phyloP scores from a whole-genome alignment of 352 stramenopile species.

The Globisporangium spinosum region DNA sequence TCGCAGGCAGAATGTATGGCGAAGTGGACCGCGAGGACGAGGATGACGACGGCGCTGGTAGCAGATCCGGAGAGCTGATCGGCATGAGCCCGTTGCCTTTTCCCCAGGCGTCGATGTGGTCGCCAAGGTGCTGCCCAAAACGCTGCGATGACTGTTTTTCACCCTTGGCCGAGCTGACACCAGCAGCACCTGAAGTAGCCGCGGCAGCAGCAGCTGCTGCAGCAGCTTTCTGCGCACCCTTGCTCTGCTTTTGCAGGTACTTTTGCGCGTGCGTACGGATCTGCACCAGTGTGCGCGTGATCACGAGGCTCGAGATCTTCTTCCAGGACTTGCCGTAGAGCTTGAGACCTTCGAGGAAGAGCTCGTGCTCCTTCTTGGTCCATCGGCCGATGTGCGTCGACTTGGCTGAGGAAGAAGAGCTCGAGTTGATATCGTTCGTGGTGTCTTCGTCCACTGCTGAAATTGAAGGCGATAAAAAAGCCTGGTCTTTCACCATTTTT shows the following conservation, averaged over 20 bases:
- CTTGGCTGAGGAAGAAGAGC: slow-evolving; percentile 7
- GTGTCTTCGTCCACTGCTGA: neutral
- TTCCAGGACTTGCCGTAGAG: slow-evolving; percentile 91
- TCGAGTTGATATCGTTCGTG: neutral
- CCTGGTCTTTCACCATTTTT: neutral
- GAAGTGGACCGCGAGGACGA: slow-evolving; percentile 12
- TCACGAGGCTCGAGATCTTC: slow-evolving; percentile 81
- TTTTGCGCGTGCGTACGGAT: slow-evolving; percentile 98
- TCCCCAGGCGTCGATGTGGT: slow-evolving; percentile 14
- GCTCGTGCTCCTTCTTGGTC: slow-evolving; percentile 87
- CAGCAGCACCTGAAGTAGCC: neutral
- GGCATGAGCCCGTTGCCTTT: neutral
- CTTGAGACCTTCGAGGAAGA: slow-evolving; percentile 85
- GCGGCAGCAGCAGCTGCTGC: slow-evolving; percentile 19
- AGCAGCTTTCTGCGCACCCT: slow-evolving; percentile 42
- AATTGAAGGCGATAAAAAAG: neutral
- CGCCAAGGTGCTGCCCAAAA: slow-evolving; percentile 6
- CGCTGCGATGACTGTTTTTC: slow-evolving; percentile 1
- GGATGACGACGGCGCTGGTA: neutral
- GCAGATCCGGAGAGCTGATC: slow-evolving; percentile 15
- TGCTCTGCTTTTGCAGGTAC: slow-evolving; percentile 89
- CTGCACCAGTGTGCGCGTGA: slow-evolving; percentile 89
- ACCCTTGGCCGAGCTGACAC: neutral
- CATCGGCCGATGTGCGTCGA: slow-evolving; percentile 68
- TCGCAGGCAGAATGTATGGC: slow-evolving; percentile 12